phyloP scores from a whole-genome alignment of 164 flowering plant genomes.

The Dillenia suffruticosa region DNA sequence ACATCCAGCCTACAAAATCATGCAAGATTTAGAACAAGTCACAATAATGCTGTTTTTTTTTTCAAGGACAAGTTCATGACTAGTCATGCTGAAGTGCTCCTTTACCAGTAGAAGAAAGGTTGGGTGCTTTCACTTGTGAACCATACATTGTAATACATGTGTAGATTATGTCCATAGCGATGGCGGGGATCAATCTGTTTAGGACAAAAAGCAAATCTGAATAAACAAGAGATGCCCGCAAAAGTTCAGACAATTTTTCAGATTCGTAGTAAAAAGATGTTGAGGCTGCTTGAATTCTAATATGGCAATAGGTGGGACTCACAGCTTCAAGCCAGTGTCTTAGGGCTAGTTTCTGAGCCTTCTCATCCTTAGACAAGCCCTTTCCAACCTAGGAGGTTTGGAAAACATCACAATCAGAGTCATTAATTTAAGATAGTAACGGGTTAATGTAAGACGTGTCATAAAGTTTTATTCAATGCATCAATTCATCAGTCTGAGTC shows the following conservation, averaged over 20 bases:
- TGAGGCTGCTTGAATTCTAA: not conserved
- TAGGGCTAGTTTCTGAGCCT: conserved; percentile 66
- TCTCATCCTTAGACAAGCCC: conserved; percentile 71
- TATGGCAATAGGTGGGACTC: conserved; percentile 17
- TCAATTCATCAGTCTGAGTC: no score
- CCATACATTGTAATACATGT: conserved; percentile 63
- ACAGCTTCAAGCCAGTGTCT: conserved; percentile 92
- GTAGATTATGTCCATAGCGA: conserved; percentile 68
- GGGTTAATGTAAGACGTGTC: no score
- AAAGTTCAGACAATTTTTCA: not conserved
- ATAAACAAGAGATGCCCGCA: not conserved
- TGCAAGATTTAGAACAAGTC: not conserved
- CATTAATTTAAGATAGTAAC: no score
- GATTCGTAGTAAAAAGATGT: not conserved
- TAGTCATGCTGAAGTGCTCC: not conserved
- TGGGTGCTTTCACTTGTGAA: conserved; percentile 45
- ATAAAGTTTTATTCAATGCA: no score
- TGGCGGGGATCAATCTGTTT: conserved; percentile 72
- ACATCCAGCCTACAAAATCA: conserved; percentile 55
- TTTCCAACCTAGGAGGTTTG: conserved; percentile 52
- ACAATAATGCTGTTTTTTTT: no score
- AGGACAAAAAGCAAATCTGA: not conserved
- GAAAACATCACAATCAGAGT: not conserved
- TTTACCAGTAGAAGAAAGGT: conserved; percentile 81
- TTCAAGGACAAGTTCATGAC: not conserved